These are phyloP conservation scores for Fraxinus paxiana DNA, from an alignment of 305 asterid species.

Conservation along the genomic window DNA sequence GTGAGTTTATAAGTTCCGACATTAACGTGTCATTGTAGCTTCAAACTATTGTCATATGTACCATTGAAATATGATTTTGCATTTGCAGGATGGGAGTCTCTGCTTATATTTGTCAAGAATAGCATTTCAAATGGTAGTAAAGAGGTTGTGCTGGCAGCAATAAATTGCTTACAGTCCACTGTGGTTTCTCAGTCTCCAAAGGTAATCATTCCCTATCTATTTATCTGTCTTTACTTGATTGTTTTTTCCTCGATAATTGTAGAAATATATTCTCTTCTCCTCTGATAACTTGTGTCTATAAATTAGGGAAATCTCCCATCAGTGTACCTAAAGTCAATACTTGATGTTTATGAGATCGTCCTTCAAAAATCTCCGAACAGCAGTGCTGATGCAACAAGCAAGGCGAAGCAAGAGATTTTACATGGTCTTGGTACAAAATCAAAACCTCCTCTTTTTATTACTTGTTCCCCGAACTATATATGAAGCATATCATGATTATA, in stretches of 20 bases:
- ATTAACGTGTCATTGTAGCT: neutral
- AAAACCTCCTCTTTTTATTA: conserved; percentile 11
- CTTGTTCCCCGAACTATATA: conserved; percentile 9
- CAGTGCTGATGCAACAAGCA: conserved; percentile 53
- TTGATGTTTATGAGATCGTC: conserved; percentile 79
- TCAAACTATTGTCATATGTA: neutral
- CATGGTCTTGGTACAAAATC: conserved; percentile 76
- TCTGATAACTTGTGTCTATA: conserved; percentile 19
- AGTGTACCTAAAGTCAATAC: conserved; percentile 66
- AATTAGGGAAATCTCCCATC: conserved; percentile 79
- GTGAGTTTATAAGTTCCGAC: conserved; percentile 30
- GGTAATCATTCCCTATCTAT: conserved; percentile 40
- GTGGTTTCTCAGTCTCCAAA: conserved; percentile 86
- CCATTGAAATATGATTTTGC: conserved; percentile 21
- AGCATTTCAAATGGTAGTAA: conserved; percentile 87
- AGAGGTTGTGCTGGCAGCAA: conserved; percentile 92
- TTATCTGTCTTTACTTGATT: conserved; percentile 6
- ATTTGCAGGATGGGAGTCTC: conserved; percentile 81
- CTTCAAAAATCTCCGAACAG: conserved; percentile 55
- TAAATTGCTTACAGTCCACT: conserved; percentile 88
- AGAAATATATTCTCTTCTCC: conserved; percentile 19
- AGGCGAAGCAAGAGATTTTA: conserved; percentile 95
- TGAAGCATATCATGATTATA: neutral
- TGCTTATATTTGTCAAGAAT: conserved; percentile 69
- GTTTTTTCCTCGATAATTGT: conserved; percentile 18